Conservation (phyloP, 139 green algal genomes). For the Pleodorina starrii region DNA sequence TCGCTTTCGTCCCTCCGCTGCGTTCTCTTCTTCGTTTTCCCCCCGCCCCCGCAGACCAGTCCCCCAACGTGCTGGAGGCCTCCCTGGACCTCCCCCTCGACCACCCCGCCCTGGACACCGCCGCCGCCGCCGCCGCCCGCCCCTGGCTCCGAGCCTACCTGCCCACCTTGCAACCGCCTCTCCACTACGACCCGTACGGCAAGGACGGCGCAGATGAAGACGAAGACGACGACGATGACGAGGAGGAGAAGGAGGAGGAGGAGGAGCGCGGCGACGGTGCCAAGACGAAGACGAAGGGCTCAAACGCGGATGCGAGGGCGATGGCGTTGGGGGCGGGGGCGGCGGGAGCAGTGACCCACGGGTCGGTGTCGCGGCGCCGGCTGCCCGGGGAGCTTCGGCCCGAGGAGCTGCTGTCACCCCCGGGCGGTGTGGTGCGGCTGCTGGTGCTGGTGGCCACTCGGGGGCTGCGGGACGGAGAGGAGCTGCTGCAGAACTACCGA, state of each 20-base stretch:
- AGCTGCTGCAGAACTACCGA: slow-evolving; percentile 62
- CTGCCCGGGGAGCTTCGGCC: neutral
- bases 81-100: slow-evolving; percentile 42
- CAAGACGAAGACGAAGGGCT: too few relatives aligned
- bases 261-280: neutral
- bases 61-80: slow-evolving; percentile 54
- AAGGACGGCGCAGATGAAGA: neutral
- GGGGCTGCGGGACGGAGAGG: slow-evolving; percentile 20
- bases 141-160: slow-evolving; percentile 53
- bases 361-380: neutral
- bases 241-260: neutral
- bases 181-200: slow-evolving; percentile 34
- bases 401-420: neutral
- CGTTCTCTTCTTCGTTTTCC: too few relatives aligned
- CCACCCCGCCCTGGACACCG: neutral
- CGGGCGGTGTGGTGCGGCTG: slow-evolving; percentile 42
- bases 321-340: neutral
- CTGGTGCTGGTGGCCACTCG: slow-evolving; percentile 31
- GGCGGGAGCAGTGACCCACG: neutral
- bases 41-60: slow-evolving; percentile 11
- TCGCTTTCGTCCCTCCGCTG: too few relatives aligned
- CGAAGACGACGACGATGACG: neutral
- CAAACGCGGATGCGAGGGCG: neutral
- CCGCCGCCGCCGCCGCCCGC: neutral
- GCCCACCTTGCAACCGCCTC: slow-evolving; percentile 21